phyloP scores from a whole-genome alignment of 2,329 filamentous ascomycete species.

The Chrysoporthe austroafricana region DNA sequence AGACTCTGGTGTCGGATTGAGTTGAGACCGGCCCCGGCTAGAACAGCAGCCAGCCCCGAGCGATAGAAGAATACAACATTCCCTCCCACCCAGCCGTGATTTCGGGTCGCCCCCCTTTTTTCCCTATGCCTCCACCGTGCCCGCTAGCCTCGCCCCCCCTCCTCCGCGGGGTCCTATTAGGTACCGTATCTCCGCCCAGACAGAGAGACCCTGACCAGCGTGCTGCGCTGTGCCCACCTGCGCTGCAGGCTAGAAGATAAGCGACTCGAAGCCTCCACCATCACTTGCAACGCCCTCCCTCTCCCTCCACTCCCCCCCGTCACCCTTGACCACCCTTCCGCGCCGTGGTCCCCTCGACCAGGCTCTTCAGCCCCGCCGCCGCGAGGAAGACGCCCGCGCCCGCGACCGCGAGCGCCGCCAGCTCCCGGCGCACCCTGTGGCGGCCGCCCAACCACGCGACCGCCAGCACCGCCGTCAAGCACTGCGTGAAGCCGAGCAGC shows the following conservation, averaged over 20 bases:
- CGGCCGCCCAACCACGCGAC: constrained; percentile 11
- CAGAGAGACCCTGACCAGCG: background rate
- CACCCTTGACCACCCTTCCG: constrained; percentile 5
- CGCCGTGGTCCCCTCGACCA: background rate
- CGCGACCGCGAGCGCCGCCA: background rate
- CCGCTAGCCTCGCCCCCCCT: background rate
- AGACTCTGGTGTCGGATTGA: constrained; percentile 40
- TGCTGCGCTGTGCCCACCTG: background rate
- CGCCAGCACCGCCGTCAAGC: constrained; percentile 19
- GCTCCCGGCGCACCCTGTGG: constrained; percentile 20
- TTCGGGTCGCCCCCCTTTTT: background rate
- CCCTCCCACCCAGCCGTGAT: background rate
- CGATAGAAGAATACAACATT: background rate
- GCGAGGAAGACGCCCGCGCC: background rate
- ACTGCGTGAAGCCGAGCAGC: constrained; percentile 23
- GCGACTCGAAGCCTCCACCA: background rate
- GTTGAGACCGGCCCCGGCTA: background rate
- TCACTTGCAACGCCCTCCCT: background rate
- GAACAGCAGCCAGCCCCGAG: background rate
- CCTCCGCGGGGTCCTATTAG: background rate
- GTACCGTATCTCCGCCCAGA: too few species aligned
- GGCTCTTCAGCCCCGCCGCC: constrained; percentile 6
- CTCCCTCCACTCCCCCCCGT: too few species aligned
- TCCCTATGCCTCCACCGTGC: background rate
- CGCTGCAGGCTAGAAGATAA: background rate